Evolutionary conservation across 1,284 basidiomycete genomes (phyloP).

Genomic region (Ceratobasidium sp.): DNA sequence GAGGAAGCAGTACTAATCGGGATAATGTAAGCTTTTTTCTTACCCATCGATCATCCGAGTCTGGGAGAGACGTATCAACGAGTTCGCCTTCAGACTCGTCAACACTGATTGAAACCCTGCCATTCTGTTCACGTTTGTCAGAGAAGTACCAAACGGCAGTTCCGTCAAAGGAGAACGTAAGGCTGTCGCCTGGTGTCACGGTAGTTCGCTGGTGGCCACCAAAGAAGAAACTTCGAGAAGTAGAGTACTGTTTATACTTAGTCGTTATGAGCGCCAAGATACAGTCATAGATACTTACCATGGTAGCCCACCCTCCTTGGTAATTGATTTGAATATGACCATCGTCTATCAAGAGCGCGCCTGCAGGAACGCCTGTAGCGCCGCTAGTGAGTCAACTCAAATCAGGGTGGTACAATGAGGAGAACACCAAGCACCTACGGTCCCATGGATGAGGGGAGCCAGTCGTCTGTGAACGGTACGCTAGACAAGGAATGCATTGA

Average conservation of each 20-base stretch:
- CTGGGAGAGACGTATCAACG: neutral
- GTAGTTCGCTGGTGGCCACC: neutral
- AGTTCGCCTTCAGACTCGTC: neutral
- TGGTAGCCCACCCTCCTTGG: neutral
- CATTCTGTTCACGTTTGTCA: neutral
- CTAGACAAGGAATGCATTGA: too few species aligned
- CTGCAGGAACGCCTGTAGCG: neutral
- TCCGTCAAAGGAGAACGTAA: conserved; percentile 18
- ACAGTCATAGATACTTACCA: neutral
- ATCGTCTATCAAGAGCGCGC: neutral
- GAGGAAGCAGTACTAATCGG: neutral
- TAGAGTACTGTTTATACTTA: neutral
- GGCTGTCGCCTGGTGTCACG: conserved; percentile 1
- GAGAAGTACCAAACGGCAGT: conserved; percentile 31
- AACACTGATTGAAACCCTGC: neutral
- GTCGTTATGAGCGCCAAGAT: neutral
- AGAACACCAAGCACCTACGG: too few species aligned
- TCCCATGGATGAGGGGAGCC: too few species aligned
- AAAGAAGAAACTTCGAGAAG: neutral
- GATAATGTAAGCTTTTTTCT: neutral
- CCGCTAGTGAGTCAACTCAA: neutral
- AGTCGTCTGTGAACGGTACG: too few species aligned
- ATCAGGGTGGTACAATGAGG: too few species aligned
- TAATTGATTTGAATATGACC: conserved; percentile 2
- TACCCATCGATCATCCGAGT: neutral